A percentile compares a stretch with the other conserved stretches of the same genome.
Conservation (phyloP, 768 basidiomycete species). For the Hericium rajendrae region DNA sequence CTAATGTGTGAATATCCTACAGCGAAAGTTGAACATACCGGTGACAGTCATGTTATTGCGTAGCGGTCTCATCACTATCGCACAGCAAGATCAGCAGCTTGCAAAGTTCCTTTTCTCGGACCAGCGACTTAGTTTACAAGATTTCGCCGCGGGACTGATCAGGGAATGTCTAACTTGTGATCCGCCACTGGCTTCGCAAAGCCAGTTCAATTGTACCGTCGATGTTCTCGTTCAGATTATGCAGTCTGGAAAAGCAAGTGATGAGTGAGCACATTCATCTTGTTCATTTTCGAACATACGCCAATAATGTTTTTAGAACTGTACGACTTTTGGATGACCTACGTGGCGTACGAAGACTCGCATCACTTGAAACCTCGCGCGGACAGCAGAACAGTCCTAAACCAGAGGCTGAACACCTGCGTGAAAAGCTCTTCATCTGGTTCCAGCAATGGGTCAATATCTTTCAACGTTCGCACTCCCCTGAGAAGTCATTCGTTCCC, state of each 20-base stretch:
- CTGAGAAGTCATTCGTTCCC: constrained; percentile 91
- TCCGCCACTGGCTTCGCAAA: constrained; percentile 70
- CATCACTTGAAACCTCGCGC: constrained; percentile 24
- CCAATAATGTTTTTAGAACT: constrained; percentile 35
- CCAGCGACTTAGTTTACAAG: constrained; percentile 64
- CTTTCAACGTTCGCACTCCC: constrained; percentile 82
- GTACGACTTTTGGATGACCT: constrained; percentile 74
- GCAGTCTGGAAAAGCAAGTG: constrained; percentile 69
- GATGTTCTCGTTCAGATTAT: constrained; percentile 72
- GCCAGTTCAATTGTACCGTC: constrained; percentile 69
- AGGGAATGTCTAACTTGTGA: constrained; percentile 80
- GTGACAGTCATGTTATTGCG: constrained; percentile 86
- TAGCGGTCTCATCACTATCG: constrained; percentile 67
- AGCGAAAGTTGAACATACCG: constrained; percentile 95
- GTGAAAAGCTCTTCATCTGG: constrained; percentile 68
- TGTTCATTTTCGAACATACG: not conserved
- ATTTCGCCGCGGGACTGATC: constrained; percentile 76
- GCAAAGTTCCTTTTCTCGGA: constrained; percentile 78
- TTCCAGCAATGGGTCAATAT: constrained; percentile 95
- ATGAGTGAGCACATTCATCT: constrained; percentile 35
- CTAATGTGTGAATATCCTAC: constrained; percentile 11
- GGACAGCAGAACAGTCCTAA: constrained; percentile 41
- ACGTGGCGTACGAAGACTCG: constrained; percentile 48
- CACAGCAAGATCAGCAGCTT: constrained; percentile 81
- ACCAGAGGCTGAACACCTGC: constrained; percentile 64